Base-by-base conservation (phyloP, 306 rosid species). In the Castanea crenata region DNA sequence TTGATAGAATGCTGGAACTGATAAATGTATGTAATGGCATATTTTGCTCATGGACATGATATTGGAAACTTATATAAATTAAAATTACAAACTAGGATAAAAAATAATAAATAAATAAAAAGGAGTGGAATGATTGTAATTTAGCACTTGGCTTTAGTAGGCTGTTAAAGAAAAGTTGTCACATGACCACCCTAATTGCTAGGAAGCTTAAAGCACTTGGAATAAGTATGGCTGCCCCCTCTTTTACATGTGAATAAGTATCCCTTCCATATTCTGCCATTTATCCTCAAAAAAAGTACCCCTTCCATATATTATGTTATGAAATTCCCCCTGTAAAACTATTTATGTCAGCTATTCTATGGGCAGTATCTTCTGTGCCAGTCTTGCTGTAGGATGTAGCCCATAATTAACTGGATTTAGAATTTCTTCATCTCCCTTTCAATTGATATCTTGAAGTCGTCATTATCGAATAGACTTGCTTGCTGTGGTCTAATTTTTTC, bases 1-100 rank as follows among this genome's bases (percentile, higher is more conserved):
- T 94, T 71, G 95, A 94, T 83, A 90, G 91, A 88, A 87, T 90
- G 97, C 85, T 90, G 84, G 91, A 91, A 57, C 75, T 86, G 72
- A 80, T 92, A 62, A 90, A 90, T 83, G 97, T 94, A 89, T 54
- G 95, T 69, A 81, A 78, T 54, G 79, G 76, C 67, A 69, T 78
- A 16, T 57, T 73, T 55, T 55, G 9, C 52, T 57, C 79, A 44
- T 27, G 74, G 59, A 70, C 31, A 52, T 69, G 51, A 64, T 82
- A 58, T 9, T 20, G 21, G n/a, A 74, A 16, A 31, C 38, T 63
- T 38, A 25, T 70, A 29, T 29, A 29, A 16, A 35, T 67, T 32
- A 49, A 56, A 57, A 76, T 41, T 73, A 35, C 73, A 14, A 67
- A 19, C 34, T 34, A 18, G 18, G 7, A 35, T 19, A 18, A 67